A percentile compares a stretch with the other conserved stretches of the same genome.
phyloP scores from a whole-genome alignment of 1,284 basidiomycete genomes.

The Tylopilus sp. region DNA sequence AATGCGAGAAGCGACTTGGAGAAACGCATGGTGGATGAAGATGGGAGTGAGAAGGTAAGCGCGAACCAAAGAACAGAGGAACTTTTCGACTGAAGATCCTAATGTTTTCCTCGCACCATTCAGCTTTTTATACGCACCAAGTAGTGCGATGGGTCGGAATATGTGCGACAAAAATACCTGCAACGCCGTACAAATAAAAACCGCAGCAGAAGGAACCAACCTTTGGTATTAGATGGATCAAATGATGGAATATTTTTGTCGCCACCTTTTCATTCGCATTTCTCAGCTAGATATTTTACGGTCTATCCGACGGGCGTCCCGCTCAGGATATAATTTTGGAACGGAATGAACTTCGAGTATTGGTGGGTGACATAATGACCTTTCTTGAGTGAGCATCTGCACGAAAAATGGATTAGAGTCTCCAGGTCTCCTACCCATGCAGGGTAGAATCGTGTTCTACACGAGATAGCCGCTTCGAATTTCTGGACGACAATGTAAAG shows the following conservation, averaged over 20 bases:
- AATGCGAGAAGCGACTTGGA: constrained; percentile 13
- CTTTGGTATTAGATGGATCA: too few relatives aligned
- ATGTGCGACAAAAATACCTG: constrained; percentile 1
- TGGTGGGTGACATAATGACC: not conserved
- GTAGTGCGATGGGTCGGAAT: not conserved
- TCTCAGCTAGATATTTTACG: not conserved
- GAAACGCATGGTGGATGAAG: constrained; percentile 10
- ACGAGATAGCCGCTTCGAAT: too few relatives aligned
- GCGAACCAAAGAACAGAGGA: not conserved
- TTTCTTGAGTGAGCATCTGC: too few relatives aligned
- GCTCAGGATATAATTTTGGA: too few relatives aligned
- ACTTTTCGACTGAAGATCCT: not conserved
- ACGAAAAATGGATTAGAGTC: too few relatives aligned
- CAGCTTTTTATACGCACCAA: constrained; percentile 5
- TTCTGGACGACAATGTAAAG: too few relatives aligned
- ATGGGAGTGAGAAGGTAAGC: not conserved
- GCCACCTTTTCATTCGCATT: not conserved
- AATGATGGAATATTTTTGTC: too few relatives aligned
- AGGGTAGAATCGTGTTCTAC: too few relatives aligned
- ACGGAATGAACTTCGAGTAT: not conserved
- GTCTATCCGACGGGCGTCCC: not conserved
- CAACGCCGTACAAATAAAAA: not conserved
- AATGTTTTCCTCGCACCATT: not conserved
- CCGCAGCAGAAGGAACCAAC: not conserved
- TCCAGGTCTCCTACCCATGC: too few relatives aligned